Evolutionary conservation across 371 early-diverging fungal species (phyloP).

Genomic region (Circinella minor): DNA sequence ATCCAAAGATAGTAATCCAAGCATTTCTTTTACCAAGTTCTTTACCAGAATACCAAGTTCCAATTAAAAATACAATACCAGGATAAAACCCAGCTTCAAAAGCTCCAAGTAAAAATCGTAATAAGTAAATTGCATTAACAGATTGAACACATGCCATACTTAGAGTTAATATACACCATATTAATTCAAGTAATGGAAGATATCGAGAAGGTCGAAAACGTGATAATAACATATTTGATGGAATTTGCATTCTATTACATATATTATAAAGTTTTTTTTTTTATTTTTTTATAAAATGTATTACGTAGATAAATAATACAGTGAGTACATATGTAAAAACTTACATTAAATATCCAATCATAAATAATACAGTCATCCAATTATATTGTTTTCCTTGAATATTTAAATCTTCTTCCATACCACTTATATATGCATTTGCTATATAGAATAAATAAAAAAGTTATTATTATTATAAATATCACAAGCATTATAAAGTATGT

Average conservation of each 20-base stretch:
- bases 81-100: slow-evolving; percentile 71
- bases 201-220: slow-evolving; percentile 54
- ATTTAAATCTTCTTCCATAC: slow-evolving; percentile 54
- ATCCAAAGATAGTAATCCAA: slow-evolving; percentile 42
- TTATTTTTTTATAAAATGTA: no score
- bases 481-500: no score
- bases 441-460: neutral
- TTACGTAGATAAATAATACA: neutral
- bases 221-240: slow-evolving; percentile 64
- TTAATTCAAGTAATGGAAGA: slow-evolving; percentile 52
- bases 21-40: slow-evolving; percentile 49
- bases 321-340: neutral
- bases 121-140: slow-evolving; percentile 44
- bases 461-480: neutral
- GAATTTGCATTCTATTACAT: slow-evolving; percentile 55
- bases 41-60: slow-evolving; percentile 54
- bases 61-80: slow-evolving; percentile 50
- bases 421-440: slow-evolving; percentile 56
- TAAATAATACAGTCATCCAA: slow-evolving; percentile 50
- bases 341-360: slow-evolving; percentile 49
- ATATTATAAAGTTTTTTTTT: no score
- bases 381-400: slow-evolving; percentile 44
- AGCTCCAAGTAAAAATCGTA: slow-evolving; percentile 60
- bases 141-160: slow-evolving; percentile 64
- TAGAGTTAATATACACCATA: slow-evolving; percentile 62